These are phyloP conservation scores for Trichoderma pleuroti DNA, from an alignment of 2,329 filamentous ascomycete species.

Conservation along the genomic window DNA sequence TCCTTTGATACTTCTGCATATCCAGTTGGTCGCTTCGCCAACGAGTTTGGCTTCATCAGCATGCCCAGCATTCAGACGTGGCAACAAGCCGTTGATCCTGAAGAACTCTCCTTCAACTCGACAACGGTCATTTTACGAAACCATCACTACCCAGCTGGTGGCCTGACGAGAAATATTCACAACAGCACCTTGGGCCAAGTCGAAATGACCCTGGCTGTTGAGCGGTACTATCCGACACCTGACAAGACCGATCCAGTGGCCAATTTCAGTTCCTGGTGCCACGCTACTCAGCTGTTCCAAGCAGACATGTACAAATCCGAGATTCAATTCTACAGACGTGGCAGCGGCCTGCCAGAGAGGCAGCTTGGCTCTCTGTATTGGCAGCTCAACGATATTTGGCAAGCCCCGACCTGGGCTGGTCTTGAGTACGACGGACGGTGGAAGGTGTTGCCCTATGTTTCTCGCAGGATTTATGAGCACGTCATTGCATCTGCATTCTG, in stretches of 20 bases:
- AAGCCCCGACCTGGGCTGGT: conserved; percentile 60
- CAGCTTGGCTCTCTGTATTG: conserved; percentile 61
- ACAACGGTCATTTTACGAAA: conserved; percentile 53
- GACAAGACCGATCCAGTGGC: conserved; percentile 49
- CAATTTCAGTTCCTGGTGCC: conserved; percentile 61
- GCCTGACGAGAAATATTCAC: conserved; percentile 18
- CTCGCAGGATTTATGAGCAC: conserved; percentile 54
- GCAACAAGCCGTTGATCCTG: conserved; percentile 48
- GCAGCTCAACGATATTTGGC: conserved; percentile 65
- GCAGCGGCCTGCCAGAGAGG: conserved; percentile 53
- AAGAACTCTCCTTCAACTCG: conserved; percentile 56
- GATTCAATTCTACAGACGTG: conserved; percentile 59
- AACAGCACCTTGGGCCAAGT: conserved; percentile 39
- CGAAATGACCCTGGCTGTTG: conserved; percentile 56
- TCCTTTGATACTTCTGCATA: conserved; percentile 55
- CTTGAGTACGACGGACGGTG: conserved; percentile 61
- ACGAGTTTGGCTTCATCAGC: conserved; percentile 61
- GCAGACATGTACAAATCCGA: conserved; percentile 59
- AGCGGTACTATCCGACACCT: conserved; percentile 55
- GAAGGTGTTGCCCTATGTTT: conserved; percentile 59
- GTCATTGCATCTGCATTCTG: conserved; percentile 49
- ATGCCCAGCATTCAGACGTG: conserved; percentile 60
- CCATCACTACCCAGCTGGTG: conserved; percentile 46
- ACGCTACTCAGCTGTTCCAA: conserved; percentile 61
- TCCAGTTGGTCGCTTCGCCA: conserved; percentile 57